A percentile compares a stretch with the other conserved stretches of the same genome.
Evolutionary conservation across 768 basidiomycete genomes (phyloP).

Genomic region (Hebeloma cylindrosporum): DNA sequence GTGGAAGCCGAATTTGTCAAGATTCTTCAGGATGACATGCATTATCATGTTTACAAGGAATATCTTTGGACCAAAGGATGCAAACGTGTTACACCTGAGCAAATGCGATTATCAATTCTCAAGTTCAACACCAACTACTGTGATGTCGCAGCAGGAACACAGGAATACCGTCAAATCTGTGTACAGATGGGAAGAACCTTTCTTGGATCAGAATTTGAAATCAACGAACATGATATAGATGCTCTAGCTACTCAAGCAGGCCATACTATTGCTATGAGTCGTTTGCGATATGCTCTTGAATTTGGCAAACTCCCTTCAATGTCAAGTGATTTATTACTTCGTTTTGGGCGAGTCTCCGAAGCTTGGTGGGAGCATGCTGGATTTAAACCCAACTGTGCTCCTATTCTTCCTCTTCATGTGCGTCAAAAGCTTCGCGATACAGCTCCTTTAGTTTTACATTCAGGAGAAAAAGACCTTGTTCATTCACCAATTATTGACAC

Average conservation of each 20-base stretch:
- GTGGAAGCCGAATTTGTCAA: neutral
- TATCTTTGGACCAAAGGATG: slow-evolving; percentile 11
- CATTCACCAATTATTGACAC: neutral
- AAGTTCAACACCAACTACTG: slow-evolving; percentile 2
- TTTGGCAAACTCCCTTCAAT: slow-evolving; percentile 11
- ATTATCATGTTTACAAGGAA: slow-evolving; percentile 8
- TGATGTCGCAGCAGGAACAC: slow-evolving; percentile 3
- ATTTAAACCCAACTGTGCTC: slow-evolving; percentile 11
- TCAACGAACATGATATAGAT: slow-evolving; percentile 15
- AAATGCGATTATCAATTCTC: neutral
- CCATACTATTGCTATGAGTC: slow-evolving; percentile 10
- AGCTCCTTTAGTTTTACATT: too few species aligned
- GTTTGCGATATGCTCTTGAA: slow-evolving; percentile 17
- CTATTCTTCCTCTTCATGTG: slow-evolving; percentile 13
- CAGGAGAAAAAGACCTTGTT: neutral
- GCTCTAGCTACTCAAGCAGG: slow-evolving; percentile 14
- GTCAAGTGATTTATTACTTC: slow-evolving; percentile 17
- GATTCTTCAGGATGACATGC: neutral
- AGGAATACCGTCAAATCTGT: slow-evolving; percentile 18
- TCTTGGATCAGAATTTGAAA: slow-evolving; percentile 18
- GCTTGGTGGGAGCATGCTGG: slow-evolving; percentile 21
- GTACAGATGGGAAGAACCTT: slow-evolving; percentile 20
- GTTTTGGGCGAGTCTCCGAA: slow-evolving; percentile 18
- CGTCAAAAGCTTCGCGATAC: neutral
- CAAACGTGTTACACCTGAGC: neutral